Evolutionary conservation across 2,329 filamentous ascomycete genomes (phyloP).

Genomic region (Ploettnerulaceae sp.): DNA sequence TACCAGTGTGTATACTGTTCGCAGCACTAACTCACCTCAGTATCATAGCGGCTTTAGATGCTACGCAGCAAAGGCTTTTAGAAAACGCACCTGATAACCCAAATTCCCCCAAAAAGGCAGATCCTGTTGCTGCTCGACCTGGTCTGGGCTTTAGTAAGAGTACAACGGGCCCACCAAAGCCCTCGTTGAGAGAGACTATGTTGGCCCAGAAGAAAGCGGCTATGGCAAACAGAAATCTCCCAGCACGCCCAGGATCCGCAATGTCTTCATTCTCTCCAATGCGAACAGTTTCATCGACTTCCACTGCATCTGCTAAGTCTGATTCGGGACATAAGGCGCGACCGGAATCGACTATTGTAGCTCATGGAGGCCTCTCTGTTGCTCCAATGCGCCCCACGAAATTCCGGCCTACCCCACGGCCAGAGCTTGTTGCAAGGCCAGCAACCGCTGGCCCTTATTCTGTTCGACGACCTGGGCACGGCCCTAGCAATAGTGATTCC

Average conservation of each 20-base stretch:
- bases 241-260: slow-evolving; percentile 55
- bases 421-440: slow-evolving; percentile 52
- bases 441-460: slow-evolving; percentile 64
- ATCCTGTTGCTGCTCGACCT: slow-evolving; percentile 46
- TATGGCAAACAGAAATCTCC: slow-evolving; percentile 47
- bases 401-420: slow-evolving; percentile 41
- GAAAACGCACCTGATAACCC: slow-evolving; percentile 82
- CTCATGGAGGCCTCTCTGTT: slow-evolving; percentile 55
- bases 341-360: slow-evolving; percentile 34
- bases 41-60: slow-evolving; percentile 73
- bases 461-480: slow-evolving; percentile 41
- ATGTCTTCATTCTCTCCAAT: slow-evolving; percentile 58
- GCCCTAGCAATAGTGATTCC: slow-evolving; percentile 28
- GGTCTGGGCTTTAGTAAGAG: slow-evolving; percentile 60
- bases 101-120: slow-evolving; percentile 55
- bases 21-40: slow-evolving; percentile 38
- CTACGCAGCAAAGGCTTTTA: slow-evolving; percentile 72
- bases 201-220: slow-evolving; percentile 70
- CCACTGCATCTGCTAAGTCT: slow-evolving; percentile 33
- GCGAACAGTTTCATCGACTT: slow-evolving; percentile 38
- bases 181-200: slow-evolving; percentile 77
- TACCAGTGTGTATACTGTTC: background rate
- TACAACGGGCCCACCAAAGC: slow-evolving; percentile 51
- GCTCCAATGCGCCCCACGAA: slow-evolving; percentile 58
- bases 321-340: slow-evolving; percentile 39